Conservation (phyloP, 2,329 filamentous ascomycete genomes). For the Fusarium torreyae region DNA sequence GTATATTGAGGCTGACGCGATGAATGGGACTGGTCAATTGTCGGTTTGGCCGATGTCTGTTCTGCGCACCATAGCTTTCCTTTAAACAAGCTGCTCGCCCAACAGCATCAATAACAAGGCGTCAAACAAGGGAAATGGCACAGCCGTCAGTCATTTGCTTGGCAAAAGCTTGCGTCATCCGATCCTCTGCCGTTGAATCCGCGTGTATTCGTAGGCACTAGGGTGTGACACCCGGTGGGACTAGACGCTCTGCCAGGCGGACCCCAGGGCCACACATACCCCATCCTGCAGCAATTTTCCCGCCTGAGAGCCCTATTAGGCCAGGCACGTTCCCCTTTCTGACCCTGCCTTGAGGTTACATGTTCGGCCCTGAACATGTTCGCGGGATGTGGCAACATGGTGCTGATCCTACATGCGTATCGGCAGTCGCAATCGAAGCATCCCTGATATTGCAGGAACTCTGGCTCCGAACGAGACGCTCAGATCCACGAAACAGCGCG, state of each 20-base stretch:
- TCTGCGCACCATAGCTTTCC: no score
- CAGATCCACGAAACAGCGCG: no score
- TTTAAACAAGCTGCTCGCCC: no score
- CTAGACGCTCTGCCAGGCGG: no score
- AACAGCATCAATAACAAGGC: no score
- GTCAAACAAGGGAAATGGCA: no score
- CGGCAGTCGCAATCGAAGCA: conserved; percentile 7
- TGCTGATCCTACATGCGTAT: conserved; percentile 1
- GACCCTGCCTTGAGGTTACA: background rate
- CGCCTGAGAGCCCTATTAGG: no score
- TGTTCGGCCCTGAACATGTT: background rate
- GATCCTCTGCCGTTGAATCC: background rate
- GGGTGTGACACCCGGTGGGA: background rate
- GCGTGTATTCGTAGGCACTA: background rate
- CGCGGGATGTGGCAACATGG: background rate
- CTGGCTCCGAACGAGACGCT: background rate
- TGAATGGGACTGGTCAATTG: no score
- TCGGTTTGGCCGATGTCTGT: no score
- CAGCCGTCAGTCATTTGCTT: no score
- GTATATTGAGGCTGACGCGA: no score
- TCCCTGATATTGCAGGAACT: background rate
- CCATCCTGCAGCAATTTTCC: background rate
- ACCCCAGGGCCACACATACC: background rate
- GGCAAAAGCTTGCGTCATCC: background rate
- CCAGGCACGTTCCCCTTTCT: no score